Conservation (phyloP, 2,329 filamentous ascomycete genomes). For the Paraphaeosphaeria minitans region DNA sequence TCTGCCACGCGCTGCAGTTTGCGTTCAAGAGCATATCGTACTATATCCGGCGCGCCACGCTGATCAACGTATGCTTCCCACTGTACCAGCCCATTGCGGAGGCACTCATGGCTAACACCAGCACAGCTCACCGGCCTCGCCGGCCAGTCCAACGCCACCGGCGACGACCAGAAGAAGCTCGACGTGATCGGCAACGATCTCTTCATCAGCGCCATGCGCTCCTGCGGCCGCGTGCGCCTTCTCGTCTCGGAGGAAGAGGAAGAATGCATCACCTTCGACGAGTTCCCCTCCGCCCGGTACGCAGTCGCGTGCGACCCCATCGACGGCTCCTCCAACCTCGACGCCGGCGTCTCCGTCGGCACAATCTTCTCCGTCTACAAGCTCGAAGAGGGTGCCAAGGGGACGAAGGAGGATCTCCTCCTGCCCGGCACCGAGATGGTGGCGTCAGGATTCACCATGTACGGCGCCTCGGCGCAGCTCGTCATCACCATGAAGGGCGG, state of each 20-base stretch:
- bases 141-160: conserved; percentile 91
- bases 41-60: conserved; percentile 93
- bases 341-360: conserved; percentile 95
- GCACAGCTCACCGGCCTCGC: conserved; percentile 84
- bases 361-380: conserved; percentile 97
- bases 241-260: conserved; percentile 99
- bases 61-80: conserved; percentile 70
- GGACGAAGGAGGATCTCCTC: conserved; percentile 83
- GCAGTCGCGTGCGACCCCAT: conserved; percentile 98
- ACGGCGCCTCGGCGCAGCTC: conserved; percentile 93
- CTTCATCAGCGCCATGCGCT: conserved; percentile 94
- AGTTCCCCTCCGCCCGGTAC: conserved; percentile 77
- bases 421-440: conserved; percentile 89
- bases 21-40: conserved; percentile 99
- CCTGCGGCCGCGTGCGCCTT: conserved; percentile 85
- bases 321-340: conserved; percentile 95
- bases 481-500: conserved; percentile 97
- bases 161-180: conserved; percentile 99
- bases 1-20: conserved; percentile 98
- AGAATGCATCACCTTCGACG: conserved; percentile 82
- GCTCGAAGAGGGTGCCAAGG: conserved; percentile 75
- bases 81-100: too few species aligned
- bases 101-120: too few species aligned
- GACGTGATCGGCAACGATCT: conserved; percentile 99
- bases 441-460: conserved; percentile 99